A percentile compares a stretch with the other conserved stretches of the same genome.
Evolutionary conservation across 2,329 filamentous ascomycete genomes (phyloP).

Genomic region (Hortaea werneckii): DNA sequence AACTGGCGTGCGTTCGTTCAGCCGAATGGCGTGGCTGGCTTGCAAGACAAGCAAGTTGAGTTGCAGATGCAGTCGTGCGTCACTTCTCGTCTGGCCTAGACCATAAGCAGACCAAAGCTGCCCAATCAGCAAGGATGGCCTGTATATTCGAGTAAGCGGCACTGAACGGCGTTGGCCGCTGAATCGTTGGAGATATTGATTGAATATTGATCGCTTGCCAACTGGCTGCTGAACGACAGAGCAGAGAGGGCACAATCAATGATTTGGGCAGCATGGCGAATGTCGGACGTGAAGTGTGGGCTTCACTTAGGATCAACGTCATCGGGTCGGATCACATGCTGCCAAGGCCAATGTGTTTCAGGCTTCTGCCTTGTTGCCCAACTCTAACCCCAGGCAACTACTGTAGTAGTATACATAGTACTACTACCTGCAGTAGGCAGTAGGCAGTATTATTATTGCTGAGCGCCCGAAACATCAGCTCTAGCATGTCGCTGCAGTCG

Average conservation of each 20-base stretch:
- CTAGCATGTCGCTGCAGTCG: no score
- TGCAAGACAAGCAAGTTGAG: neutral
- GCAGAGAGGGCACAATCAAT: neutral
- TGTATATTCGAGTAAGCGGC: neutral
- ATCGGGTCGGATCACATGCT: neutral
- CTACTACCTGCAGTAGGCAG: no score
- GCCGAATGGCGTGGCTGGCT: no score
- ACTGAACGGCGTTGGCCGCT: neutral
- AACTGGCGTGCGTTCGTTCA: neutral
- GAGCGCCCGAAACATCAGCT: no score
- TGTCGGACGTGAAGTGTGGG: neutral
- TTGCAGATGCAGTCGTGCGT: neutral
- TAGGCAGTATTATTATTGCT: no score
- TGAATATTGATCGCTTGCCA: no score
- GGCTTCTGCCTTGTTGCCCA: no score
- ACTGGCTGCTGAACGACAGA: neutral
- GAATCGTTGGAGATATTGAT: no score
- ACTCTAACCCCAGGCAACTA: no score
- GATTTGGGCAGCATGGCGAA: neutral
- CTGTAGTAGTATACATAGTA: no score
- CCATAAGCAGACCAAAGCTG: neutral
- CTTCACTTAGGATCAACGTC: neutral
- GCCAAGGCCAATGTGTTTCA: neutral
- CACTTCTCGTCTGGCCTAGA: neutral
- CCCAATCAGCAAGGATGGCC: neutral